Evolutionary conservation across 768 basidiomycete genomes (phyloP).

Genomic region (Auricularia heimuer): DNA sequence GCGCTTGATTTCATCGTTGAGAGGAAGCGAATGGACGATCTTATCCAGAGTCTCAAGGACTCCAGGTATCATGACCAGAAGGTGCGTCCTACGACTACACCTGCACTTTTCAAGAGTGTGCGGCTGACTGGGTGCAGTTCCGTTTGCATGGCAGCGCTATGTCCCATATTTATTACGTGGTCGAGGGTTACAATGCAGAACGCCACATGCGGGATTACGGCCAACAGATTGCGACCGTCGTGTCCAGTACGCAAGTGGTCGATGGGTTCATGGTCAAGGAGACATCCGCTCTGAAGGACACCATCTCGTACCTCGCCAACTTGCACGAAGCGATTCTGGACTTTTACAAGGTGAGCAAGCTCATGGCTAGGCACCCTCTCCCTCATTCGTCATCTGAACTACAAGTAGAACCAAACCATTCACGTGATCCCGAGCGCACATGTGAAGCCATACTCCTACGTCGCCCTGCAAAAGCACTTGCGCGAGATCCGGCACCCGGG

Average conservation of each 20-base stretch:
- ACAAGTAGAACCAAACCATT: conserved; percentile 12
- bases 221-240: conserved; percentile 25
- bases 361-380: background rate
- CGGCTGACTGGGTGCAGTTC: conserved; percentile 16
- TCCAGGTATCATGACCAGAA: conserved; percentile 15
- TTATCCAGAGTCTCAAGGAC: conserved; percentile 26
- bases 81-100: conserved; percentile 10
- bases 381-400: background rate
- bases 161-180: conserved; percentile 25
- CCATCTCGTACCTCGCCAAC: conserved; percentile 24
- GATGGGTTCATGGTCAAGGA: conserved; percentile 29
- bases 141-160: conserved; percentile 26
- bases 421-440: conserved; percentile 22
- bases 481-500: conserved; percentile 12
- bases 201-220: conserved; percentile 6
- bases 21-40: conserved; percentile 31
- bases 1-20: conserved; percentile 33
- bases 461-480: conserved; percentile 20
- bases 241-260: conserved; percentile 28
- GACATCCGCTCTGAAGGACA: conserved; percentile 23
- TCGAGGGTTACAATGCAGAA: conserved; percentile 23
- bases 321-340: conserved; percentile 24
- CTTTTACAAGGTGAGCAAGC: conserved; percentile 9
- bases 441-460: conserved; percentile 21
- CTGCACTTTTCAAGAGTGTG: background rate